Percentiles rank a stretch among this genome's conserved stretches.
Evolutionary conservation across 805 yeast genomes (phyloP).

Genomic region (Maudiozyma bulderi): DNA sequence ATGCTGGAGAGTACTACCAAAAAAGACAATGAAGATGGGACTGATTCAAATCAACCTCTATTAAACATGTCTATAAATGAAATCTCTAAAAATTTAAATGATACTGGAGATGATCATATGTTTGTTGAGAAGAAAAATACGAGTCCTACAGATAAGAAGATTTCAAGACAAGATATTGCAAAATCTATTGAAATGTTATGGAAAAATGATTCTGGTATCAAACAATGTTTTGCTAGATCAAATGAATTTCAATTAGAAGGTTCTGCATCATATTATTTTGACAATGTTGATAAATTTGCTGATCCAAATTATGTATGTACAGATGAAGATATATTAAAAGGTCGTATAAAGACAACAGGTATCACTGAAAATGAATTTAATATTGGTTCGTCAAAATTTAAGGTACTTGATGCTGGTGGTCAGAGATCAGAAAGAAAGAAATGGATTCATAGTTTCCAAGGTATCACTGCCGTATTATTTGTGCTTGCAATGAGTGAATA

Average conservation of each 20-base stretch:
- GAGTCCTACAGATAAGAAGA: conserved; percentile 4
- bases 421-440: conserved; percentile 84
- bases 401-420: conserved; percentile 93
- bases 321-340: conserved; percentile 78
- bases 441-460: conserved; percentile 93
- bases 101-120: conserved; percentile 18
- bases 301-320: conserved; percentile 56
- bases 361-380: conserved; percentile 78
- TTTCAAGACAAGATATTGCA: conserved; percentile 51
- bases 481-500: conserved; percentile 87
- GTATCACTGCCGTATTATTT: conserved; percentile 77
- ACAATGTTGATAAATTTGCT: conserved; percentile 56
- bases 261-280: conserved; percentile 73
- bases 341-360: conserved; percentile 92
- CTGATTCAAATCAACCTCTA: neutral
- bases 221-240: conserved; percentile 45
- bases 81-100: conserved; percentile 19
- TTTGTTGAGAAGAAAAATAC: conserved; percentile 12
- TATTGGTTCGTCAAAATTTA: conserved; percentile 56
- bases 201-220: conserved; percentile 60
- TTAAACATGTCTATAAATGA: conserved; percentile 8
- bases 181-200: conserved; percentile 61
- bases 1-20: neutral
- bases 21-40: neutral
- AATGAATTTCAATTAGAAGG: conserved; percentile 81